Base-by-base conservation (phyloP, 495 filamentous ascomycete species). In the Penicillium chermesinum region DNA sequence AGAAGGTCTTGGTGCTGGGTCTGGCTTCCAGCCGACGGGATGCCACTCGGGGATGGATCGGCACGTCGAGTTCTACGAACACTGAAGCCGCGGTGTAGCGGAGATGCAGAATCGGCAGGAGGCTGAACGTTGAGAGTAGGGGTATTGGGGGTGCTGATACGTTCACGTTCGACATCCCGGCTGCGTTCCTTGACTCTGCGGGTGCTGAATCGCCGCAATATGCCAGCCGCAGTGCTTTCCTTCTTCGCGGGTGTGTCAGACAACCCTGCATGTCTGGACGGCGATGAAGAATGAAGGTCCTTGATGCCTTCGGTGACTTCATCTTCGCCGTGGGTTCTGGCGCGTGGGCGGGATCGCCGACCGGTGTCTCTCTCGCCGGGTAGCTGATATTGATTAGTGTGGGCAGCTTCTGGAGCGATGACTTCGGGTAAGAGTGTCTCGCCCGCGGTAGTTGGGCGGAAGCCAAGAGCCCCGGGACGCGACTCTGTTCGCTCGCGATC, bases 271-370 rank as follows among this genome's bases (percentile, higher is more conserved):
- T 82, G 74, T 49, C 74, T 65, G 27, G 71, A 67, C 7, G 74
- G 66, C 6, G 74, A 59, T 44, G 77, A 63, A 56, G 86, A 54
- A 62, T 89, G 82, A 14, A 86, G 66, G 57, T 84, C 85, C 66
- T 89, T 88, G 67, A 88, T 70, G 2, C 76, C 78, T 41, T 93
- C 87, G 2, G 82, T 73, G 13, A 91, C 78, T 27, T 99, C 94
- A 52, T 97, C 93, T 65, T 97, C 93, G 35, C 93, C 95, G 60
- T 97, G 94, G 0, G 93, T 97, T 46, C 94, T 74, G 21, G 93
- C 90, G 36, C 93, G 79, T 9, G 89, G 89, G 40, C 93, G 78
- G 19, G 87, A 84, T 25, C 93, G 77, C 48, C 86, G 83, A 19
- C 87, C 85, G 3, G 84, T 85, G 44, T 87, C 76, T 49, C 80